A percentile compares a stretch with the other conserved stretches of the same genome.
phyloP scores from a whole-genome alignment of 2,329 filamentous ascomycete species.

The Chlorencoelia australis region DNA sequence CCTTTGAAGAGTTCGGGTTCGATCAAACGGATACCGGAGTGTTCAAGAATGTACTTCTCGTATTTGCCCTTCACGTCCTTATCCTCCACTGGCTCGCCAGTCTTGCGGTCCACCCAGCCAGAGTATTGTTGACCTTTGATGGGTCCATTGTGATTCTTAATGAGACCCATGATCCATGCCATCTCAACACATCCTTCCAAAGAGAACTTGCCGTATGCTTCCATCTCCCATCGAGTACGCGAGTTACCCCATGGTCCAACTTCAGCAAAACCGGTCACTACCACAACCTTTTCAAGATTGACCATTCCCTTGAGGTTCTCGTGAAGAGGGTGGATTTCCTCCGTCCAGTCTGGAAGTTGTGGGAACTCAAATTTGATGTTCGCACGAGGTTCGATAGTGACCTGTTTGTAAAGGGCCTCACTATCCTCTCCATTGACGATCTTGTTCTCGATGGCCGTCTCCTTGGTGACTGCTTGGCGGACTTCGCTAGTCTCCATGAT shows the following conservation, averaged over 20 bases:
- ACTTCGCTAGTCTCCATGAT: constrained; percentile 94
- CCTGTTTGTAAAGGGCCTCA: constrained; percentile 89
- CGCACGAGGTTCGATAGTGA: constrained; percentile 83
- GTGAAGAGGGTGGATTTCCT: constrained; percentile 81
- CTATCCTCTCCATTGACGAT: constrained; percentile 90
- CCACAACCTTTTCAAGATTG: constrained; percentile 93
- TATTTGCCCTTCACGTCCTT: constrained; percentile 98
- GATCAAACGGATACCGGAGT: constrained; percentile 93
- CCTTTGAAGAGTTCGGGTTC: constrained; percentile 95
- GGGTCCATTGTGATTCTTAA: constrained; percentile 95
- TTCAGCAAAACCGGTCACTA: constrained; percentile 93
- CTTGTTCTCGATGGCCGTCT: constrained; percentile 94
- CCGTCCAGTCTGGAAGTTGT: constrained; percentile 79
- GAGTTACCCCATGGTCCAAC: constrained; percentile 98
- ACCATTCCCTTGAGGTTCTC: constrained; percentile 92
- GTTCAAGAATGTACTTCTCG: constrained; percentile 91
- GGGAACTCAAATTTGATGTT: constrained; percentile 99
- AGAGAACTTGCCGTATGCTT: constrained; percentile 91
- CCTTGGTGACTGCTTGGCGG: constrained; percentile 85
- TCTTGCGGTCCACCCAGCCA: constrained; percentile 93
- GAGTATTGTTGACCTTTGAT: constrained; percentile 96
- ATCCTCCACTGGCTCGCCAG: constrained; percentile 90
- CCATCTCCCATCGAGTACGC: constrained; percentile 98
- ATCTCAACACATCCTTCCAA: constrained; percentile 97
- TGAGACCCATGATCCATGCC: constrained; percentile 99